Percentiles rank a stretch among this genome's conserved stretches.
These are phyloP conservation scores for Linum tenue DNA, from an alignment of 345 rosid species.

Conservation along the genomic window DNA sequence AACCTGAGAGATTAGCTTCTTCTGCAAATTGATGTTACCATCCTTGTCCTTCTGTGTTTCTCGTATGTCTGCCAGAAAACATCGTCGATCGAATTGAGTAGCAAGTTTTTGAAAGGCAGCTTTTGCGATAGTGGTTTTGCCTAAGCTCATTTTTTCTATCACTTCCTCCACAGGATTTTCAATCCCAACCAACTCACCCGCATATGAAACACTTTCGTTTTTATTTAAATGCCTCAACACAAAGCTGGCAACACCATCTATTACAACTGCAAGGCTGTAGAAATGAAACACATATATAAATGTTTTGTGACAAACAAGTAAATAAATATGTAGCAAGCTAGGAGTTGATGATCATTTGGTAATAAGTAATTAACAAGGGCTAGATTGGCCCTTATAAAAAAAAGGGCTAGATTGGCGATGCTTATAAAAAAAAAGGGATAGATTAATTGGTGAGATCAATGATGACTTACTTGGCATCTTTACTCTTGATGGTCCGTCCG, in stretches of 20 bases:
- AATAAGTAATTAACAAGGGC: too few species aligned
- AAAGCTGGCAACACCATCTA: neutral
- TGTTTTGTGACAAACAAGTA: too few species aligned
- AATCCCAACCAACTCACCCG: neutral
- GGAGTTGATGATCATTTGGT: too few species aligned
- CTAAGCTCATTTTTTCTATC: neutral
- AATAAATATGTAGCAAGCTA: too few species aligned
- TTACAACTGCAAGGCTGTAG: neutral
- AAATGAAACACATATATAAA: too few species aligned
- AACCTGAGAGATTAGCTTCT: conserved; percentile 23
- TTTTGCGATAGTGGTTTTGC: conserved; percentile 38
- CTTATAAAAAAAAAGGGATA: too few species aligned
- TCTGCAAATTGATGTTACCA: conserved; percentile 38
- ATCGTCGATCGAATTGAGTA: conserved; percentile 14
- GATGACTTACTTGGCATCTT: neutral
- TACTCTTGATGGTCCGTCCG: neutral
- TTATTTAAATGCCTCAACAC: neutral
- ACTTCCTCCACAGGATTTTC: neutral
- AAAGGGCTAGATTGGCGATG: too few species aligned
- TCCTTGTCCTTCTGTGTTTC: conserved; percentile 17
- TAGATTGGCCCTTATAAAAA: too few species aligned
- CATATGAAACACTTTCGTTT: too few species aligned
- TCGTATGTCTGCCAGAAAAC: conserved; percentile 27
- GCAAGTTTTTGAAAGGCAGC: conserved; percentile 30
- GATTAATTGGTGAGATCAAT: too few species aligned